Conservation (phyloP, 23 red algal species). For the Pyropia yezoensis region DNA sequence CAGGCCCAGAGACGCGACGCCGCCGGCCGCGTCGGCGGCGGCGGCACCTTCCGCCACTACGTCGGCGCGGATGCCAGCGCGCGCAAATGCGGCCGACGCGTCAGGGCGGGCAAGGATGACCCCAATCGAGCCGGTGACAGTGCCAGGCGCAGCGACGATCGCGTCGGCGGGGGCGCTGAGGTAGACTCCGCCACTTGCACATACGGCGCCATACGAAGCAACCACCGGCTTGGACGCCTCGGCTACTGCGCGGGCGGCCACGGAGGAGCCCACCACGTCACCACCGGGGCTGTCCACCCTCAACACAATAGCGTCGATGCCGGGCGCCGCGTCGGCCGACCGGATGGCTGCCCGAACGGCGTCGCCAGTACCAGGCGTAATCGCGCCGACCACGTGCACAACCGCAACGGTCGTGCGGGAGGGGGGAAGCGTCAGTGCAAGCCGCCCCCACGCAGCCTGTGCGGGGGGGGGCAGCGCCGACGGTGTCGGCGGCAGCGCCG, state of each 20-base stretch:
- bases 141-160: constrained; percentile 61
- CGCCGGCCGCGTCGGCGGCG: constrained; percentile 52
- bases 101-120: constrained; percentile 65
- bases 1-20: constrained; percentile 11
- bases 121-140: constrained; percentile 92
- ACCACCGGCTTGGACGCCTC: constrained; percentile 81
- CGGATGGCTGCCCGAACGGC: constrained; percentile 33
- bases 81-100: constrained; percentile 57
- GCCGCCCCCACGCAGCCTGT: too few species aligned
- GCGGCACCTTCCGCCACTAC: constrained; percentile 34
- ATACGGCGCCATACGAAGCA: constrained; percentile 75
- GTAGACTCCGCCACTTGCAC: constrained; percentile 90
- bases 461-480: too few species aligned
- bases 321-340: constrained; percentile 53
- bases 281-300: constrained; percentile 90
- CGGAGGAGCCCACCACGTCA: constrained; percentile 69
- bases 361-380: constrained; percentile 29
- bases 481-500: too few species aligned
- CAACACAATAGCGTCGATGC: constrained; percentile 70
- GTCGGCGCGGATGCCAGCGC: constrained; percentile 72
- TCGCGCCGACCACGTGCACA: constrained; percentile 26
- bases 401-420: constrained; percentile 21
- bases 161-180: constrained; percentile 71
- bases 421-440: too few species aligned
- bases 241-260: constrained; percentile 61